Base-by-base conservation (phyloP, 2,329 filamentous ascomycete species). In the Fusarium irregulare region DNA sequence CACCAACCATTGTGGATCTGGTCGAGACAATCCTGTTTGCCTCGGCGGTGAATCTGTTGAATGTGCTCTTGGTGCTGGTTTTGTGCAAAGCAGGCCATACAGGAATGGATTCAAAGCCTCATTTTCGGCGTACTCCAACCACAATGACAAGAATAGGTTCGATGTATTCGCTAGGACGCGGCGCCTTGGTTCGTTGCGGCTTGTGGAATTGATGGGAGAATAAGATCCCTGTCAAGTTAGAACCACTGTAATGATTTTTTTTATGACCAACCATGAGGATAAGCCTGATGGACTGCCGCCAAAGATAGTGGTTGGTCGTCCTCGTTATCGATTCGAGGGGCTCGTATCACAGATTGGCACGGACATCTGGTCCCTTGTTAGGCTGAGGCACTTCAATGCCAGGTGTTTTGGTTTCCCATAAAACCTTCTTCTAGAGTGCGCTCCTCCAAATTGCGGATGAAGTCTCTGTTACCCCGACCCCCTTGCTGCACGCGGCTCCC, bases 371-470 rank as follows among this genome's bases (percentile, higher is more conserved):
- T 68, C 64, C 63, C 50, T 66, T 59, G 58, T 72, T 55, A 58
- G 45, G 62, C 66, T 56, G 46, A 21, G 53, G 55, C 64, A 67
- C 53, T 68, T 78, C 91, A 97, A 80, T 96, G 93, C 84, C 90
- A 90, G 54, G 85, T 83, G 63, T 81, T 86, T 76, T 88, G 88
- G 46, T 73, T 73, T 71, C 86, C 87, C 88, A 94, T 92, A 77
- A 94, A 98, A 3, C 94, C 93, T 80, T 98, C 95, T 79, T 97
- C 95, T 59, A 98, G 83, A 3, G 94, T 98, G 37, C 96, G 89
- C 81, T 98, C 96, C 81, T 99, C 96, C 68, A 99, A 84, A 67
- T 92, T 98, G 58, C 96, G 90, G 75, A 99, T 97, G 78, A 99
- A 98, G 78, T 98, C 95, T 44, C 94, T 87, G 76, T 94, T 91